Percentiles rank a stretch among this genome's conserved stretches.
phyloP scores from a whole-genome alignment of 441 rosid genomes.

The Arabidopsis hybrid region DNA sequence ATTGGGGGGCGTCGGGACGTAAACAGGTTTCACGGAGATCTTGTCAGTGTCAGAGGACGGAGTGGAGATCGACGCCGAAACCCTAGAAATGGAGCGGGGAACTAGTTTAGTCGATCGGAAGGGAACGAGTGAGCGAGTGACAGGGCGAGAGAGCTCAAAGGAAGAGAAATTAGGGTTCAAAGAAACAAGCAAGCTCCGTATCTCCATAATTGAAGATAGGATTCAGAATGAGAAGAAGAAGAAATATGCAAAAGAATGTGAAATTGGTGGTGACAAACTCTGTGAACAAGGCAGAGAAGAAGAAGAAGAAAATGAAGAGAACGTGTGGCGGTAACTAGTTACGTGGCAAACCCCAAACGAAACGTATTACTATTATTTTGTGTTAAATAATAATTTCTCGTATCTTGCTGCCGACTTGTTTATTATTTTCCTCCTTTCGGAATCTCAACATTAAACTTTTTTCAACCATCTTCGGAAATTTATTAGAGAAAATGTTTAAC shows the following conservation, averaged over 20 bases:
- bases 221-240: constrained; percentile 19
- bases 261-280: neutral
- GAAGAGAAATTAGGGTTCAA: constrained; percentile 30
- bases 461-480: neutral
- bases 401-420: neutral
- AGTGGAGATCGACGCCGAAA: constrained; percentile 47
- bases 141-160: constrained; percentile 35
- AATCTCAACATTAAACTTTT: neutral
- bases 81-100: constrained; percentile 35
- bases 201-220: constrained; percentile 26
- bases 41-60: constrained; percentile 20
- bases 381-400: neutral
- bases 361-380: neutral
- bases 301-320: neutral
- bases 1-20: constrained; percentile 70
- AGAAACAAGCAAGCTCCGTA: constrained; percentile 21
- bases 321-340: constrained; percentile 28
- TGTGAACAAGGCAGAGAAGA: constrained; percentile 2
- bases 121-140: constrained; percentile 32
- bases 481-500: neutral
- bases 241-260: neutral
- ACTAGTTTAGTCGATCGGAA: constrained; percentile 35
- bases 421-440: neutral
- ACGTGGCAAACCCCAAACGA: constrained; percentile 14
- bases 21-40: constrained; percentile 57